These are phyloP conservation scores for Solanum bukasovii DNA, from an alignment of 257 asterid genomes.

Conservation along the genomic window DNA sequence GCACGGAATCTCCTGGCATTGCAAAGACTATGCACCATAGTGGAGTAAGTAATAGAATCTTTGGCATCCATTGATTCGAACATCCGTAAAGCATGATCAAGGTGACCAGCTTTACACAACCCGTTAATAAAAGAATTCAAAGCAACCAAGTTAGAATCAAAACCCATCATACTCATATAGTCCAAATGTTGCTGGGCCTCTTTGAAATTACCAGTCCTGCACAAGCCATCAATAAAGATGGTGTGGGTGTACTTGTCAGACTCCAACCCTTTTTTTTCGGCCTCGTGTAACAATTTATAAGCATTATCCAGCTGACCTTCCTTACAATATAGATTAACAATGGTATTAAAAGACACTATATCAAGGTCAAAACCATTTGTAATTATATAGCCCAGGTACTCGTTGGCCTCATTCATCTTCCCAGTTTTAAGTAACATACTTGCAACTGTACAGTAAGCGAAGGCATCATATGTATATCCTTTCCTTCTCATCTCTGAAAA, in stretches of 20 bases:
- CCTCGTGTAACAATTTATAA: constrained; percentile 32
- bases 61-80: constrained; percentile 43
- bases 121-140: constrained; percentile 57
- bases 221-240: constrained; percentile 69
- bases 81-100: constrained; percentile 57
- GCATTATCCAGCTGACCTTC: constrained; percentile 55
- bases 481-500: constrained; percentile 67
- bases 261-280: constrained; percentile 42
- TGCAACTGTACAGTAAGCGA: constrained; percentile 64
- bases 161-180: constrained; percentile 41
- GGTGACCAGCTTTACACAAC: constrained; percentile 49
- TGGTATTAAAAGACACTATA: constrained; percentile 60
- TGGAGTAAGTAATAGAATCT: constrained; percentile 75
- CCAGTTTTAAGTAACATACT: constrained; percentile 56
- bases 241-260: constrained; percentile 68
- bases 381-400: constrained; percentile 50
- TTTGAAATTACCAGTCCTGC: constrained; percentile 53
- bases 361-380: constrained; percentile 72
- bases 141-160: constrained; percentile 53
- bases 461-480: constrained; percentile 73
- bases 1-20: constrained; percentile 39
- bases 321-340: constrained; percentile 58
- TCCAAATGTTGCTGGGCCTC: constrained; percentile 44
- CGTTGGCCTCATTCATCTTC: constrained; percentile 31
- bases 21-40: constrained; percentile 69